A percentile compares a stretch with the other conserved stretches of the same genome.
These are phyloP conservation scores for Ogataea pini DNA, from an alignment of 805 yeast genomes.

Conservation along the genomic window DNA sequence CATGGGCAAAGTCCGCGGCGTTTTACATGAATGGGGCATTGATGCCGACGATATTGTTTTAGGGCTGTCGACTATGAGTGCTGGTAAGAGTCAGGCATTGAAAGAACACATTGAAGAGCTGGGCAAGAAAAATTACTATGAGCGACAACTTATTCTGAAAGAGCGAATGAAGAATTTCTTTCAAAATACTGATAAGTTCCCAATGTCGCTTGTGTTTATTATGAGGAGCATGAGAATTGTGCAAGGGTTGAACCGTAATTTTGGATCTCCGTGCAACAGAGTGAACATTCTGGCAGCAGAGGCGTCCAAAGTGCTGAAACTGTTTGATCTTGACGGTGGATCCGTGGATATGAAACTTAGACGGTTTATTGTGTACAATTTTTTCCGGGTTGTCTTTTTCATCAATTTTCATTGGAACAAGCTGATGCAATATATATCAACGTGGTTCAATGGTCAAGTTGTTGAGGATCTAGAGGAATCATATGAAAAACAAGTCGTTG, in stretches of 20 bases:
- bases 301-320: constrained; percentile 39
- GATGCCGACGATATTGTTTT: constrained; percentile 64
- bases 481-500: constrained; percentile 44
- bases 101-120: constrained; percentile 30
- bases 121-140: constrained; percentile 37
- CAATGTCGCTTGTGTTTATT: constrained; percentile 62
- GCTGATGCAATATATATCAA: constrained; percentile 10
- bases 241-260: constrained; percentile 63
- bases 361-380: constrained; percentile 17
- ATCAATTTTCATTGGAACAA: constrained; percentile 26
- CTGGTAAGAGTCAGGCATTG: constrained; percentile 30
- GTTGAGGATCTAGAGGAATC: constrained; percentile 45
- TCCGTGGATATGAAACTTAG: constrained; percentile 16
- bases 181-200: constrained; percentile 64
- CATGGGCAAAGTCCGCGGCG: constrained; percentile 43
- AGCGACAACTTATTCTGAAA: constrained; percentile 43
- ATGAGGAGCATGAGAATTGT: constrained; percentile 74
- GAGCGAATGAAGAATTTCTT: constrained; percentile 57
- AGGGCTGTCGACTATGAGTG: constrained; percentile 52
- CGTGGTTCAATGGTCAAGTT: constrained; percentile 23
- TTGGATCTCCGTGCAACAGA: constrained; percentile 76
- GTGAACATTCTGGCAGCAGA: constrained; percentile 60
- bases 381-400: constrained; percentile 30
- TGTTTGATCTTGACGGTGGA: constrained; percentile 15
- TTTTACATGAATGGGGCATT: constrained; percentile 68